A percentile compares a stretch with the other conserved stretches of the same genome.
Evolutionary conservation across 306 rosid genomes (phyloP).

Genomic region (Corylus avellana): DNA sequence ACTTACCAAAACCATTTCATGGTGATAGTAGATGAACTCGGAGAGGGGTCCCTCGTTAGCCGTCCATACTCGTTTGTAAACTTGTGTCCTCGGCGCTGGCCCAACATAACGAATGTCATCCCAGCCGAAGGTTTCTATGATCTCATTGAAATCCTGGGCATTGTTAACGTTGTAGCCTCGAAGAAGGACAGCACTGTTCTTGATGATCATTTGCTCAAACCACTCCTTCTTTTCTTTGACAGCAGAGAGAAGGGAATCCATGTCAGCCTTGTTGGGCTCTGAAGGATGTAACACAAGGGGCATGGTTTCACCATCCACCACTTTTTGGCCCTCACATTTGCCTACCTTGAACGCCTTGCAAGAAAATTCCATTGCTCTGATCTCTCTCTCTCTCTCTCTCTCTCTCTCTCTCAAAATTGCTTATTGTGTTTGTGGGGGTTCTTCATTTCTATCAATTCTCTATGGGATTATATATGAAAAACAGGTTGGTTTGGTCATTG

Average conservation of each 20-base stretch:
- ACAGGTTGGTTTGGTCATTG: background rate
- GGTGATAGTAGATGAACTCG: slow-evolving; percentile 81
- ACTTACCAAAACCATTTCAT: slow-evolving; percentile 94
- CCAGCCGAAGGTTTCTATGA: slow-evolving; percentile 66
- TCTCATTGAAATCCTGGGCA: slow-evolving; percentile 67
- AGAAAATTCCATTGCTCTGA: slow-evolving; percentile 43
- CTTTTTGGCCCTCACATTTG: slow-evolving; percentile 67
- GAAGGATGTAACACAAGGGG: slow-evolving; percentile 68
- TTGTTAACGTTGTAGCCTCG: slow-evolving; percentile 60
- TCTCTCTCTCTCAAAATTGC: slow-evolving; percentile 10
- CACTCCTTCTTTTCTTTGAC: slow-evolving; percentile 57
- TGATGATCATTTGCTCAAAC: slow-evolving; percentile 70
- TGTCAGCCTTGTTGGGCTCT: slow-evolving; percentile 32
- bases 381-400: background rate
- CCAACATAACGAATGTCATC: slow-evolving; percentile 78
- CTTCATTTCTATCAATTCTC: slow-evolving; percentile 3
- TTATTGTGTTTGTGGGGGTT: background rate
- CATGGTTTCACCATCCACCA: slow-evolving; percentile 74
- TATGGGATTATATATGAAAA: background rate
- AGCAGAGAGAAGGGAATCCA: slow-evolving; percentile 45
- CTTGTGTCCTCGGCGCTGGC: slow-evolving; percentile 81
- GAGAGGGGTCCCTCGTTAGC: slow-evolving; percentile 94
- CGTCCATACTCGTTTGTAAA: slow-evolving; percentile 77
- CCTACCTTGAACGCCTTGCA: slow-evolving; percentile 70
- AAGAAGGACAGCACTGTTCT: slow-evolving; percentile 71